phyloP scores from a whole-genome alignment of 306 rosid genomes.

The Astragalus glycyphyllos region DNA sequence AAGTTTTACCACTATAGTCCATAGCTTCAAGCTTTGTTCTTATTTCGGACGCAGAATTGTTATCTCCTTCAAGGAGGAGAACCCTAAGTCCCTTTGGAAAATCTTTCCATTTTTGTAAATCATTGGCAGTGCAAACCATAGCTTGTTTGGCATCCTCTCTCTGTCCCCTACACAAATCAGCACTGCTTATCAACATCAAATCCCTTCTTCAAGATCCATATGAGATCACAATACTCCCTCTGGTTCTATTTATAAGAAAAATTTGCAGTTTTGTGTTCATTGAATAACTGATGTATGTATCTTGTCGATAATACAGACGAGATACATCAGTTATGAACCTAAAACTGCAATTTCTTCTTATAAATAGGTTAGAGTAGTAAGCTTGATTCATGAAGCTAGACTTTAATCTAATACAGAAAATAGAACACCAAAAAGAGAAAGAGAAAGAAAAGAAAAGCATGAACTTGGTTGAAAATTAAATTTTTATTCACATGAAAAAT shows the following conservation, averaged over 20 bases:
- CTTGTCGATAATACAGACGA: too few relatives aligned
- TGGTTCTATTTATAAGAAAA: too few relatives aligned
- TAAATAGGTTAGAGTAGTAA: neutral
- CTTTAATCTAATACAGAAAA: constrained; percentile 25
- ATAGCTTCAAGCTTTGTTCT: constrained; percentile 79
- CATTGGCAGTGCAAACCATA: constrained; percentile 98
- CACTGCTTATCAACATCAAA: constrained; percentile 45
- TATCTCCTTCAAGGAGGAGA: constrained; percentile 86
- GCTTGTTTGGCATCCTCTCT: constrained; percentile 98
- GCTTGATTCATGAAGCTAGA: constrained; percentile 45
- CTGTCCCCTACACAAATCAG: constrained; percentile 45
- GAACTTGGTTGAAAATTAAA: constrained; percentile 33
- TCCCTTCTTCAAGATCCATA: constrained; percentile 58
- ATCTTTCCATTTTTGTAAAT: constrained; percentile 92
- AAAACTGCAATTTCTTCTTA: too few relatives aligned
- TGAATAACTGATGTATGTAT: too few relatives aligned
- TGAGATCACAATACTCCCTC: constrained; percentile 21
- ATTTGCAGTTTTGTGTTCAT: too few relatives aligned
- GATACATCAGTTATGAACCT: too few relatives aligned
- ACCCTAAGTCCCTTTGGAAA: constrained; percentile 95
- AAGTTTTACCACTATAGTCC: constrained; percentile 78
- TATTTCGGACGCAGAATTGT: constrained; percentile 73
- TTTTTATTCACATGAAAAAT: constrained; percentile 23
- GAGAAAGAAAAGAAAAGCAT: constrained; percentile 6
- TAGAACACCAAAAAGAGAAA: neutral